Evolutionary conservation across 352 stramenopile genomes (phyloP).

Genomic region (Thraustochytrium sp.): DNA sequence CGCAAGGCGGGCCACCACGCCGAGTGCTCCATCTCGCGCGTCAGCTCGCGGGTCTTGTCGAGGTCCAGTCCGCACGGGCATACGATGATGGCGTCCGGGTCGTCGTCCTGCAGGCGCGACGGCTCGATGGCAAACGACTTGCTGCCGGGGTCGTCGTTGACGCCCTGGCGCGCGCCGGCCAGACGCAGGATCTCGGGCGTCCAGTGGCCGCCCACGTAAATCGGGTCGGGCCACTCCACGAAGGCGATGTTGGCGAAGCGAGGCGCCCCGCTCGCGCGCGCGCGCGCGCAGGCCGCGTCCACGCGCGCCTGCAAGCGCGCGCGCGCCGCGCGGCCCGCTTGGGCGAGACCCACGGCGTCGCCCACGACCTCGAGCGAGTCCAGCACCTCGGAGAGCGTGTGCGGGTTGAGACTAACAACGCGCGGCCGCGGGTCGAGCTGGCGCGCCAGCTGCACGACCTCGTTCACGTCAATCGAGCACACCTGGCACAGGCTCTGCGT

Average conservation of each 20-base stretch:
- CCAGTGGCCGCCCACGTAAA: slow-evolving; percentile 64
- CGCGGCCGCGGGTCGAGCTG: slow-evolving; percentile 13
- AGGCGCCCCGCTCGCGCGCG: background rate
- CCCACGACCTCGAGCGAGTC: slow-evolving; percentile 59
- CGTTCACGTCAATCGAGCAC: slow-evolving; percentile 65
- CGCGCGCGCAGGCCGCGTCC: background rate
- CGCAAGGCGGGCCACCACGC: slow-evolving; percentile 48
- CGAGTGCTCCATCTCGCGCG: slow-evolving; percentile 37
- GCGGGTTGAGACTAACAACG: background rate
- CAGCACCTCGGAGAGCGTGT: background rate
- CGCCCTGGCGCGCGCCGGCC: slow-evolving; percentile 52
- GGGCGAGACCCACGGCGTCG: slow-evolving; percentile 54
- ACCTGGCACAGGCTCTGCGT: slow-evolving; percentile 66
- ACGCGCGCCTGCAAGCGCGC: slow-evolving; percentile 49
- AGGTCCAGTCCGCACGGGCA: slow-evolving; percentile 61
- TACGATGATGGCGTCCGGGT: slow-evolving; percentile 56
- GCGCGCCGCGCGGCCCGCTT: slow-evolving; percentile 54
- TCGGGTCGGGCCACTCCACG: slow-evolving; percentile 66
- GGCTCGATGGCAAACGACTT: slow-evolving; percentile 45
- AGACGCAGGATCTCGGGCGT: slow-evolving; percentile 62
- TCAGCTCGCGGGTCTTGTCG: slow-evolving; percentile 55
- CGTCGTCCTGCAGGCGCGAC: background rate
- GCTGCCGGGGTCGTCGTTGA: slow-evolving; percentile 42
- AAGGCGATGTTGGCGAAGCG: slow-evolving; percentile 54
- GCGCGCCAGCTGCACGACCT: slow-evolving; percentile 52